Evolutionary conservation across 768 basidiomycete genomes (phyloP), one percentile per base, ranked within the genome.

Genomic region (Naganishia vishniacii): DNA sequence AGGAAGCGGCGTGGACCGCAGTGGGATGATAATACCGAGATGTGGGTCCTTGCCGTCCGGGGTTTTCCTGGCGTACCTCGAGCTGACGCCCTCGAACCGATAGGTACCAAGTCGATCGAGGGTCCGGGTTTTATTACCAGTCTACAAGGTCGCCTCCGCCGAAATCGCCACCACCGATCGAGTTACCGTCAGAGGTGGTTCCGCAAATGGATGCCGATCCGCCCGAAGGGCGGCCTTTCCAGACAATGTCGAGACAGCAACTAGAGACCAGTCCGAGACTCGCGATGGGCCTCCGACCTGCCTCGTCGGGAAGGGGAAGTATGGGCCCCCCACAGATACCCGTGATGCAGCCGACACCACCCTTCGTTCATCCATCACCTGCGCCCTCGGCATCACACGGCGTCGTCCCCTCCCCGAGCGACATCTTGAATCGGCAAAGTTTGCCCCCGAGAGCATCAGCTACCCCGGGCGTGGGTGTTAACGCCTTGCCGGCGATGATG

Each of bases 21-120:
- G 66, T 77, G 76, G 76, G 76, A 77, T 59, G 74, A 71, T 58
- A 72, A 72, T 23, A 73, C 74, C 26, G n/a, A 60, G 49, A 66
- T 56, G 34, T 51, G 28, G 11, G 44, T 23, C n/a, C n/a, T n/a
- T n/a, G 23, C 15, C 42, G 32, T 31, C 4, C 41, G 31, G 34
- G 34, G 34, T 37, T 13, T 12, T 15, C 16, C 32, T 7, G 18
- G n/a, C 12, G n/a, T 59, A n/a, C n/a, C n/a, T n/a, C n/a, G n/a
- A n/a, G 28, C 29, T 20, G 18, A 32, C 29, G 7, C 8, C 7
- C 15, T 37, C 34, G 8, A 15, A 15, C 29, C n/a, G 5, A 8
- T 23, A 65, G 64, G 37, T 67, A 62, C 34, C 65, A 67, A 63
- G 65, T 67, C 34, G 65, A 67, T 29, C 41, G 47, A 4, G 53